Conservation (phyloP, 495 filamentous ascomycete species). For the Endocarpon pusillum region DNA sequence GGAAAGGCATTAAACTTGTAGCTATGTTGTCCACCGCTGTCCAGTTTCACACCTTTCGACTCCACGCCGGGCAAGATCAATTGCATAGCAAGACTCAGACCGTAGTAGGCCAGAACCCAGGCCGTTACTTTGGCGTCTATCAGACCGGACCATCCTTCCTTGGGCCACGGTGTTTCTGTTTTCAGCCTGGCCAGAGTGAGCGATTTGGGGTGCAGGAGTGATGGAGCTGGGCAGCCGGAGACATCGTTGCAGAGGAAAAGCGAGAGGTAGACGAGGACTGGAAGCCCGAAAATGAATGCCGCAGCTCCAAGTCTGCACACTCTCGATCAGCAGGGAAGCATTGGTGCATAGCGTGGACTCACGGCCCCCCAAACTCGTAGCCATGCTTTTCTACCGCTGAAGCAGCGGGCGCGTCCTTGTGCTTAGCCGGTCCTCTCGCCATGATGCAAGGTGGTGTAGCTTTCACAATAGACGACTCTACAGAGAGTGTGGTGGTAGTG, state of each 20-base stretch:
- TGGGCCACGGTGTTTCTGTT: conserved; percentile 61
- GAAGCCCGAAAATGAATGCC: conserved; percentile 59
- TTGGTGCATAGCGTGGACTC: conserved; percentile 25
- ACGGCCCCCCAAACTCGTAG: conserved; percentile 85
- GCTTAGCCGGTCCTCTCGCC: too few species aligned
- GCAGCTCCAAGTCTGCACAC: conserved; percentile 53
- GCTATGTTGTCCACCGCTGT: conserved; percentile 54
- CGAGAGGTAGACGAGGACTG: conserved; percentile 53
- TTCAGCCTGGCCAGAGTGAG: conserved; percentile 56
- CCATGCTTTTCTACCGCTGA: conserved; percentile 27
- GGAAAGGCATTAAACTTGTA: conserved; percentile 86
- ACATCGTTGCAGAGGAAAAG: conserved; percentile 83
- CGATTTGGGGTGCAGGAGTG: conserved; percentile 57
- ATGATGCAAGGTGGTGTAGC: too few species aligned
- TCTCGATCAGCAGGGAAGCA: conserved; percentile 10
- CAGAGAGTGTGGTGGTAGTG: too few species aligned
- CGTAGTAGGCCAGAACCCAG: conserved; percentile 62
- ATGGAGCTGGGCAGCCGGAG: conserved; percentile 78
- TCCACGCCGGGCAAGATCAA: conserved; percentile 62
- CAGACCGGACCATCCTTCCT: conserved; percentile 44
- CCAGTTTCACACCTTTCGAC: conserved; percentile 49
- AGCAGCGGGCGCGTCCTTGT: not conserved
- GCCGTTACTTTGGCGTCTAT: conserved; percentile 39
- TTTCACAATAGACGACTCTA: too few species aligned
- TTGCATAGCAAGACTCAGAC: conserved; percentile 58